Conservation (phyloP, 2,329 filamentous ascomycete genomes). For the Neophaeococcomyces mojaviensis region DNA sequence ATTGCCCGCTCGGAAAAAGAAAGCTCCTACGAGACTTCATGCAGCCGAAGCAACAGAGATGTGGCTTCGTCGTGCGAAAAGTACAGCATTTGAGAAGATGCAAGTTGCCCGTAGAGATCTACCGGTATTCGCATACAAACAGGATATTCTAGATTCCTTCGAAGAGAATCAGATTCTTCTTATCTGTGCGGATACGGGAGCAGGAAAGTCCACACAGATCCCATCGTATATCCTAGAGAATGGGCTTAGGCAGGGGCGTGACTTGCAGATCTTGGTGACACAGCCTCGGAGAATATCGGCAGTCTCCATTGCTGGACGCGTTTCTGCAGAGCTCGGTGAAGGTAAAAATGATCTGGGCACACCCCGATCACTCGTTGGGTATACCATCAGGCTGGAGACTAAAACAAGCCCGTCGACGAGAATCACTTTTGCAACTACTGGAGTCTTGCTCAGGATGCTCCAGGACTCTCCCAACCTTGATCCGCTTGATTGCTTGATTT, state of each 20-base stretch:
- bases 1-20: slow-evolving; percentile 8
- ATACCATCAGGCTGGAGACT: slow-evolving; percentile 86
- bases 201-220: slow-evolving; percentile 96
- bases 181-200: slow-evolving; percentile 92
- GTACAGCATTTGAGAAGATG: slow-evolving; percentile 63
- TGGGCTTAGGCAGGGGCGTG: slow-evolving; percentile 68
- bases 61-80: slow-evolving; percentile 15
- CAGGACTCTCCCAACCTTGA: slow-evolving; percentile 78
- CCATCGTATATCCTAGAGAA: slow-evolving; percentile 88
- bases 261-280: slow-evolving; percentile 91
- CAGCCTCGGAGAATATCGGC: slow-evolving; percentile 94
- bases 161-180: slow-evolving; percentile 79
- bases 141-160: slow-evolving; percentile 69
- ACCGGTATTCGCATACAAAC: slow-evolving; percentile 80
- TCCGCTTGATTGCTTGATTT: slow-evolving; percentile 85
- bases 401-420: slow-evolving; percentile 75
- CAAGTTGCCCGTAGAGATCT: slow-evolving; percentile 68
- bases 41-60: slow-evolving; percentile 11
- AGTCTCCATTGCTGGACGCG: slow-evolving; percentile 83
- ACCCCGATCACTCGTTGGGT: slow-evolving; percentile 75
- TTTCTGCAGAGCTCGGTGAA: slow-evolving; percentile 92
- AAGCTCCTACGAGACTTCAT: neutral
- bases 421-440: slow-evolving; percentile 72
- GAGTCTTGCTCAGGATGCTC: slow-evolving; percentile 97
- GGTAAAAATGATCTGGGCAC: slow-evolving; percentile 74